A percentile compares a stretch with the other conserved stretches of the same genome.
phyloP scores from a whole-genome alignment of 2,329 filamentous ascomycete species.

The Calonectria crousiana region DNA sequence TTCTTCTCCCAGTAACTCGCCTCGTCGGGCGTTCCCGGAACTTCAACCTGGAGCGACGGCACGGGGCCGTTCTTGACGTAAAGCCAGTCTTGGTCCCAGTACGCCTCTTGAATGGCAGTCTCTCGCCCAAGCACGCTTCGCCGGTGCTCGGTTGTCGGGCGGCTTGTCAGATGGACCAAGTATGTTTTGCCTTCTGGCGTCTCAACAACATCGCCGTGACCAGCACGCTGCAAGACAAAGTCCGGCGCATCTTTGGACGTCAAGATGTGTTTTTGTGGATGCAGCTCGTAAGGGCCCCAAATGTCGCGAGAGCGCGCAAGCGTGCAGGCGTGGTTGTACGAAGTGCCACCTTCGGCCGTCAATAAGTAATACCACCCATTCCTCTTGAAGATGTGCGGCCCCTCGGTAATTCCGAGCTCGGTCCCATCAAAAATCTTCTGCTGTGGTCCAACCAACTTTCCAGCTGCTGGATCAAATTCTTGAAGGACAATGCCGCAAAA shows the following conservation, averaged over 20 bases:
- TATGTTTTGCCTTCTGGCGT: slow-evolving; percentile 66
- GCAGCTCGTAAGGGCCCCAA: slow-evolving; percentile 72
- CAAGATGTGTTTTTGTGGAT: slow-evolving; percentile 69
- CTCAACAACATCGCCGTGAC: slow-evolving; percentile 67
- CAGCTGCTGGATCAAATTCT: slow-evolving; percentile 64
- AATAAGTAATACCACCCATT: slow-evolving; percentile 71
- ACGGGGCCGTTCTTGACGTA: slow-evolving; percentile 71
- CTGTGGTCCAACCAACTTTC: slow-evolving; percentile 65
- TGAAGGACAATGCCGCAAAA: slow-evolving; percentile 71
- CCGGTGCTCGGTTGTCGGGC: slow-evolving; percentile 63
- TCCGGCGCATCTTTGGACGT: slow-evolving; percentile 63
- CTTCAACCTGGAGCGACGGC: slow-evolving; percentile 64
- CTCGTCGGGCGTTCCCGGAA: slow-evolving; percentile 62
- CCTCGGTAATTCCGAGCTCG: slow-evolving; percentile 66
- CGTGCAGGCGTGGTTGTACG: slow-evolving; percentile 71
- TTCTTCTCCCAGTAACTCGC: slow-evolving; percentile 62
- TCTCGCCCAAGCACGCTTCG: slow-evolving; percentile 68
- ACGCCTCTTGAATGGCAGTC: slow-evolving; percentile 69
- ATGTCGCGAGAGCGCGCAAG: slow-evolving; percentile 64
- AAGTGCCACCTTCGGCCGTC: slow-evolving; percentile 71
- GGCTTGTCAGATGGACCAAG: slow-evolving; percentile 65
- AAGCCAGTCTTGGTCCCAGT: slow-evolving; percentile 73
- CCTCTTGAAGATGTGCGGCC: slow-evolving; percentile 69
- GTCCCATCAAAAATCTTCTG: slow-evolving; percentile 69
- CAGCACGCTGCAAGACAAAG: slow-evolving; percentile 63